These are phyloP conservation scores for Fusarium keratoplasticum DNA, from an alignment of 2,329 filamentous ascomycete genomes.

Conservation along the genomic window DNA sequence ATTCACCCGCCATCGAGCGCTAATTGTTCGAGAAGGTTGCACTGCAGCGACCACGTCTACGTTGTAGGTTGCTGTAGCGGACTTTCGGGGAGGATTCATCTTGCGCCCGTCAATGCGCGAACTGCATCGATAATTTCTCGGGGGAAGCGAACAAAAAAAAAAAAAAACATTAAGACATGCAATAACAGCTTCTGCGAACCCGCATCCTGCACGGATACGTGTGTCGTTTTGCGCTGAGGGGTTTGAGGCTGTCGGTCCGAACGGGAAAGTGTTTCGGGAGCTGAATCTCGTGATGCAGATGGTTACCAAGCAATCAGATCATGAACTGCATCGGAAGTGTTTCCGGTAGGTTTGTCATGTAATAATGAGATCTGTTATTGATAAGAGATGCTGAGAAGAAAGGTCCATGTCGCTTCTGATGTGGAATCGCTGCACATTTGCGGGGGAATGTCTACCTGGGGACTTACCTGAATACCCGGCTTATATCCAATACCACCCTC, in stretches of 20 bases:
- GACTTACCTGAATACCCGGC: background rate
- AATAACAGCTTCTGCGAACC: constrained; percentile 1
- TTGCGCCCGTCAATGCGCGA: background rate
- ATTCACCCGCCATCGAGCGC: background rate
- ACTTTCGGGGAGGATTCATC: background rate
- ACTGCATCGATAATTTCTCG: constrained; percentile 9
- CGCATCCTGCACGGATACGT: background rate
- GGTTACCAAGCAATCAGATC: background rate
- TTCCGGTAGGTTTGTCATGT: background rate
- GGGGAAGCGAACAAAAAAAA: background rate
- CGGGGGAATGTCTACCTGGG: background rate
- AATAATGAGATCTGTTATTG: background rate
- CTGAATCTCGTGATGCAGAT: background rate
- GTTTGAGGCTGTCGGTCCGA: background rate
- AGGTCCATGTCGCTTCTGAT: background rate
- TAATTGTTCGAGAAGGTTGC: constrained; percentile 5
- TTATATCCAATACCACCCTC: background rate
- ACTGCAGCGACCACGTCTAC: background rate
- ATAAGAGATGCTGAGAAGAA: background rate
- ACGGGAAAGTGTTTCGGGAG: background rate
- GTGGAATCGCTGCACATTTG: background rate
- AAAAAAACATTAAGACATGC: background rate
- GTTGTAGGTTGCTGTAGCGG: background rate
- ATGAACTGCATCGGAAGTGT: background rate
- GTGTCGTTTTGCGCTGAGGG: background rate